Evolutionary conservation across 2,329 filamentous ascomycete species (phyloP).

Genomic region (Fonsecaea monophora): DNA sequence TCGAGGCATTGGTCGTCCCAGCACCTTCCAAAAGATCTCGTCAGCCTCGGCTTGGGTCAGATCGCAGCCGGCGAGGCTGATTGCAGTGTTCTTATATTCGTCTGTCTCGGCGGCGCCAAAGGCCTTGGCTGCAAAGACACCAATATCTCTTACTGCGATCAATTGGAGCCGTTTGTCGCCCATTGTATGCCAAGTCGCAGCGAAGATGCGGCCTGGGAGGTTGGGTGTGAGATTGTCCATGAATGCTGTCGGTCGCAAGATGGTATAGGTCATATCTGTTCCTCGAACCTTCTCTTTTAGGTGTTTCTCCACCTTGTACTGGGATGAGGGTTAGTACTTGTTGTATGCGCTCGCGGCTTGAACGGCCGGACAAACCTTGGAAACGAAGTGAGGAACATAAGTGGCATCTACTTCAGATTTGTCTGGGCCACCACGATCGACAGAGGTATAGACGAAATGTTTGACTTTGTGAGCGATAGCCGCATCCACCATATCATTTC

Average conservation of each 20-base stretch:
- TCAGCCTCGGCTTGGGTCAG: slow-evolving; percentile 56
- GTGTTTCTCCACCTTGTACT: slow-evolving; percentile 65
- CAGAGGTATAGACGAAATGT: slow-evolving; percentile 69
- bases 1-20: slow-evolving; percentile 52
- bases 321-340: neutral
- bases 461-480: slow-evolving; percentile 61
- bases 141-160: slow-evolving; percentile 59
- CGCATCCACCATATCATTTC: slow-evolving; percentile 65
- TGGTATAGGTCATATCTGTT: slow-evolving; percentile 64
- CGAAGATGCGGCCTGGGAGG: slow-evolving; percentile 58
- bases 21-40: slow-evolving; percentile 55
- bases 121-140: slow-evolving; percentile 58
- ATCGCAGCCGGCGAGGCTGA: slow-evolving; percentile 62
- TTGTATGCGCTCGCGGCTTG: neutral
- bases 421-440: slow-evolving; percentile 67
- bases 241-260: slow-evolving; percentile 68
- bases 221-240: slow-evolving; percentile 62
- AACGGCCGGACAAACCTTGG: slow-evolving; percentile 50
- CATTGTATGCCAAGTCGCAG: slow-evolving; percentile 52
- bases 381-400: slow-evolving; percentile 66
- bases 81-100: slow-evolving; percentile 53
- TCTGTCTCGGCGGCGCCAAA: slow-evolving; percentile 52
- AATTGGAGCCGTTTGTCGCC: slow-evolving; percentile 53
- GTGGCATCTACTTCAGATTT: slow-evolving; percentile 61
- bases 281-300: slow-evolving; percentile 57